Conservation (phyloP, 2,329 filamentous ascomycete genomes). For the Sporothrix dimorphospora region DNA sequence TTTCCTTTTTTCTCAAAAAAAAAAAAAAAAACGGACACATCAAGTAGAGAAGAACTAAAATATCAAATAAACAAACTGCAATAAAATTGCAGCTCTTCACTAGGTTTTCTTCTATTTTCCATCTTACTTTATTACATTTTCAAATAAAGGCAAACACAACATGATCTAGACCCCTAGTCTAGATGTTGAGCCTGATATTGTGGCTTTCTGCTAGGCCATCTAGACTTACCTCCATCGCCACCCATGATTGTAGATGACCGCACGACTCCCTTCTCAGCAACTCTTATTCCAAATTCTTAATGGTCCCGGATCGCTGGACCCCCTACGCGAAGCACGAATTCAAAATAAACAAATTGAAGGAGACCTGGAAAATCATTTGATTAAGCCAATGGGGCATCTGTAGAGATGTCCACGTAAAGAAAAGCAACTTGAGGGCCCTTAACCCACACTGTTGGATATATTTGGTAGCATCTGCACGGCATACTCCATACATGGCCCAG, state of each 20-base stretch:
- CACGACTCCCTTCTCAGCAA: not conserved
- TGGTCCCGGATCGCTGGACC: not conserved
- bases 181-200: not conserved
- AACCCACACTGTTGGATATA: not conserved
- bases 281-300: not conserved
- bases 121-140: too few relatives aligned
- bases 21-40: not conserved
- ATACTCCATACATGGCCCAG: not conserved
- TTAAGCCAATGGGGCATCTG: not conserved
- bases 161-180: not conserved
- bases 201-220: too few relatives aligned
- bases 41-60: too few relatives aligned
- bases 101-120: not conserved
- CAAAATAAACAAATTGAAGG: not conserved
- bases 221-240: not conserved
- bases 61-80: not conserved
- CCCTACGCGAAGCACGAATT: not conserved
- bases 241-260: not conserved
- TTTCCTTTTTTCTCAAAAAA: not conserved
- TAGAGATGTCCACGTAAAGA: not conserved
- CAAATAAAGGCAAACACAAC: not conserved
- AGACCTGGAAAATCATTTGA: not conserved
- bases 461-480: not conserved
- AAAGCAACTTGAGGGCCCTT: not conserved
- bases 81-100: not conserved